Percentiles rank a stretch among this genome's conserved stretches.
phyloP scores from a whole-genome alignment of 257 asterid genomes.

The Asclepias syriaca region DNA sequence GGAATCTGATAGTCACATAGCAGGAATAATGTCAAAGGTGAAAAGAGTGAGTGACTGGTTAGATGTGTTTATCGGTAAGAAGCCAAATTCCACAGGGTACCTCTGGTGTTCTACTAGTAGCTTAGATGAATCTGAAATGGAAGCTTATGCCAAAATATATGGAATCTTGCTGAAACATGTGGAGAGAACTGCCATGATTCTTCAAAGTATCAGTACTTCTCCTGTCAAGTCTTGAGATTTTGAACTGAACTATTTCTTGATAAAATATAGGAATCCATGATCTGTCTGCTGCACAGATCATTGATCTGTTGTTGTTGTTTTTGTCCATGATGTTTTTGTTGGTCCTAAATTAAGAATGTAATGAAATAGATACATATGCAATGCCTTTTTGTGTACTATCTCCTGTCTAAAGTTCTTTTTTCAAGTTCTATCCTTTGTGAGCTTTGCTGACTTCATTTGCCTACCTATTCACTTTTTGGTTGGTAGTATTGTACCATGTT shows the following conservation, averaged over 20 bases:
- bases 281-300: background rate
- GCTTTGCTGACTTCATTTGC: too few relatives aligned
- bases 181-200: slow-evolving; percentile 58
- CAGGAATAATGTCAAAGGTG: slow-evolving; percentile 49
- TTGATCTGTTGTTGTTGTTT: background rate
- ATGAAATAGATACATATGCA: background rate
- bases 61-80: slow-evolving; percentile 37
- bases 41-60: slow-evolving; percentile 65
- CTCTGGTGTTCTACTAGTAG: background rate
- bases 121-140: slow-evolving; percentile 33
- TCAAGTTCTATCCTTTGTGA: background rate
- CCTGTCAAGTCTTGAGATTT: background rate
- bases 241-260: background rate
- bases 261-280: background rate
- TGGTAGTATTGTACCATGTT: too few relatives aligned
- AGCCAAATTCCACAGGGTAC: slow-evolving; percentile 17
- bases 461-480: too few relatives aligned
- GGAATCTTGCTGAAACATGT: slow-evolving; percentile 54
- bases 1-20: slow-evolving; percentile 30
- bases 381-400: background rate
- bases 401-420: background rate
- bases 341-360: background rate
- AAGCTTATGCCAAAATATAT: slow-evolving; percentile 48
- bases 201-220: slow-evolving; percentile 21
- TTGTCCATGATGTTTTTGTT: background rate